Evolutionary conservation across 163 green algal genomes (phyloP), one percentile per base, ranked within the genome.

Genomic region (Chlorella variabilis): DNA sequence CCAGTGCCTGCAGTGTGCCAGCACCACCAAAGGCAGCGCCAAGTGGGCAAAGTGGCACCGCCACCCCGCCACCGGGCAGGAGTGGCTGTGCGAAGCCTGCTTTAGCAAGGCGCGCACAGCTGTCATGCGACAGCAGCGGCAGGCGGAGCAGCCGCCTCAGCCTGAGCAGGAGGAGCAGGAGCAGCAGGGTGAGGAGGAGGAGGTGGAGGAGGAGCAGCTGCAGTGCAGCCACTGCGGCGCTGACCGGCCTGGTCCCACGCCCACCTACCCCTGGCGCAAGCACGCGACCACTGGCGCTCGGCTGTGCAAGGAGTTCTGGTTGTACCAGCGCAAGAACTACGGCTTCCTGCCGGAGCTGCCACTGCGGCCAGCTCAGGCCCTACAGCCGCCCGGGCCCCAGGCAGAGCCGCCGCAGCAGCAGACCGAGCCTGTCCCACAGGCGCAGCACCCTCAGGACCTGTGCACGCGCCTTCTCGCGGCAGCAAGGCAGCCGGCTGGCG

Each of bases 1-100:
- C 15, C 41, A 21, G 4, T 76, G 69, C 69, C 20, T 76, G 42
- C 42, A 45, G n/a, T 76, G 69, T 42, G 20, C 42, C 42, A 62
- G 42, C 29, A 63, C 45, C 17, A 31, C 18, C 15, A 42, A 39
- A 15, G 17, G 29, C 4, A 54, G 45, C 38, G n/a, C n/a, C n/a
- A n/a, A n/a, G n/a, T n/a, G n/a, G n/a, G n/a, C n/a, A n/a, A n/a
- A n/a, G n/a, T n/a, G n/a, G n/a, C n/a, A n/a, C n/a, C n/a, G n/a
- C n/a, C n/a, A n/a, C n/a, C n/a, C n/a, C n/a, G 29, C 59, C 15
- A 27, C n/a, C n/a, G 59, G 18, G 13, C 4, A 67, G 59, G 1
- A 39, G 4, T 4, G 58, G 73, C 56, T 23, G 39, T 59, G n/a
- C n/a, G n/a, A n/a, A n/a, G n/a, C n/a, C n/a, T n/a, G n/a, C n/a